Base-by-base conservation (phyloP, 2,329 filamentous ascomycete species). In the Fusarium sp. region DNA sequence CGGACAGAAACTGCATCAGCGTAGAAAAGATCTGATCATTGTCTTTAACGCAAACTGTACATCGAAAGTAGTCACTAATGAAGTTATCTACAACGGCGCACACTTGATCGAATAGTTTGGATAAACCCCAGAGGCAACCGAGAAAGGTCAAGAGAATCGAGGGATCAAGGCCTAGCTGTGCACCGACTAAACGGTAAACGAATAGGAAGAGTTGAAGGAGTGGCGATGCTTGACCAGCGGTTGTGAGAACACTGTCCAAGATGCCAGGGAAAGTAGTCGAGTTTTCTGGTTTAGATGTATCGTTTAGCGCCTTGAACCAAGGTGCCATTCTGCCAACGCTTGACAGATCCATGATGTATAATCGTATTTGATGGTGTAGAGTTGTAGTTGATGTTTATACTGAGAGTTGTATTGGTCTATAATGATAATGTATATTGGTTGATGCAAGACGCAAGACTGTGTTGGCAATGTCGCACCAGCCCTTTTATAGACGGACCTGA, bases 11-110 rank as follows among this genome's bases (percentile, higher is more conserved):
- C 55, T 85, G 83, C 81, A 90, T 88, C 51, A 91, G 72, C 55
- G 90, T 85, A 5, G 75, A 54, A 72, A 89, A 89, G 29, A 90
- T 88, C 57, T 87, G 84, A 71, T 91, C 88, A 45, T 82, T 82
- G 63, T 84, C 85, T 61, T 80, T 82, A 49, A 91, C 81, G 53
- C 84, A 83, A 58, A 91, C 82, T 65, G 81, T 83, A 54, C 84
- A 83, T 77, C 84, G 86, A 58, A 88, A 80, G 67, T 87, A 80
- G 9, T 77, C 75, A n/a, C 78, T 77, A 29, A 87, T 66, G 18
- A 86, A 58, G 13, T 72, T 65, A 47, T 79, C 76, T 4, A 81
- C 11, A 24, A 80, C 61, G 15, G 71, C 65, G 68, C 82, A 81
- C 0, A 81, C 44, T 62, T 82, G 81, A 6, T 72, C 74, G 12